Base-by-base conservation (phyloP, 192 early-diverging fungal genomes). In the Backusella psychrophila region DNA sequence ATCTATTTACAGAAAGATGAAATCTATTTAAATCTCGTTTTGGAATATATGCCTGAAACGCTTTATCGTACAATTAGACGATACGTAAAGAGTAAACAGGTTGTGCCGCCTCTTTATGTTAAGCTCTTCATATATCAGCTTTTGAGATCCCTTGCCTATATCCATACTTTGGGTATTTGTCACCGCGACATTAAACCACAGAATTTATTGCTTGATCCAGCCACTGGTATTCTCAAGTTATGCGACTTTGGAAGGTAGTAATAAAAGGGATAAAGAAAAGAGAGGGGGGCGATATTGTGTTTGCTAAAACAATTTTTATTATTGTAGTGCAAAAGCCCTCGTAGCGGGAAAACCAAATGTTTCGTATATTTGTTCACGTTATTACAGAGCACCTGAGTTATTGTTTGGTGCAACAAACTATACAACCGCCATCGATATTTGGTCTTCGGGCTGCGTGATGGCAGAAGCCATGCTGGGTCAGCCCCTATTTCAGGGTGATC, bases 121-220 rank as follows among this genome's bases (percentile, higher is more conserved):
- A 98, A 99, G 92, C 85, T 98, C 71, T 99, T 96, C 84, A 98
- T 96, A 89, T 99, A 99, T 86, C 98, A 99, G 82, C 85, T 99
- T 72, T 94, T 98, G 88, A 87, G 98, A 76, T 96, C 97, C 80
- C 87, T 99, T 69, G 96, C 96, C 52, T 99, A 97, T 80, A 98
- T 99, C 80, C 98, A 99, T 87, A 91, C 96, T 63, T 85, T 97
- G 63, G 98, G 97, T 36, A 98, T 99, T 73, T 99, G 98, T 84
- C 98, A 99, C 76, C 92, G 98, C 73, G 98, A 99, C 79, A 99
- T 99, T 81, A 99, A 99, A 85, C 98, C 98, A 66, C 98, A 99
- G 83, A 99, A 99, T 84, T 81, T 99, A 83, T 89, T 99, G 72
- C 87, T 99, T 46, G 93, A 98, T 85, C 94, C 94, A 73, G 73